phyloP scores from a whole-genome alignment of 2,329 filamentous ascomycete genomes.

The Scedosporium apiospermum region DNA sequence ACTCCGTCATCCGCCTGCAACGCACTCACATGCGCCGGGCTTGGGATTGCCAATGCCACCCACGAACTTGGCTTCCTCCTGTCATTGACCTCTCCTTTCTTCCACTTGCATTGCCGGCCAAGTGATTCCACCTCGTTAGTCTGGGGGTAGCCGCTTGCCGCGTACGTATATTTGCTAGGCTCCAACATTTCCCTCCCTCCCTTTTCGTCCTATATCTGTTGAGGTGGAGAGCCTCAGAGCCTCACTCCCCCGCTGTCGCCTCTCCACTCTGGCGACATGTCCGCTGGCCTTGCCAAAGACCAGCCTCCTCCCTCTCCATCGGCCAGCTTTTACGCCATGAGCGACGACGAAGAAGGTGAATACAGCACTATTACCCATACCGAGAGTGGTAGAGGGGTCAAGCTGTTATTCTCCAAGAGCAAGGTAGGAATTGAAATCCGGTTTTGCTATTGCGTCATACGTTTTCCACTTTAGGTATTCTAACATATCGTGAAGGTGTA shows the following conservation, averaged over 20 bases:
- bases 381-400: constrained; percentile 71
- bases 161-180: constrained; percentile 1
- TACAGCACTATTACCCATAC: constrained; percentile 89
- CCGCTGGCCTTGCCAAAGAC: constrained; percentile 9
- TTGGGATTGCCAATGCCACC: not conserved
- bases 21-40: not conserved
- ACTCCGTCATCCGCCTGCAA: constrained; percentile 3
- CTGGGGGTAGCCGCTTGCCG: not conserved
- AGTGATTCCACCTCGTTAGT: not conserved
- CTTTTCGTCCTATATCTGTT: constrained; percentile 1
- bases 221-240: not conserved
- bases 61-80: not conserved
- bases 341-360: constrained; percentile 89
- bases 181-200: not conserved
- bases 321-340: constrained; percentile 88
- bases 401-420: constrained; percentile 91
- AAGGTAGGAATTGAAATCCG: constrained; percentile 48
- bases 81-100: not conserved
- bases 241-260: not conserved
- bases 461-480: not conserved
- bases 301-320: constrained; percentile 57
- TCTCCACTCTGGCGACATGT: constrained; percentile 11
- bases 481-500: constrained; percentile 57
- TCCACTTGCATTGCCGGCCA: constrained; percentile 5
- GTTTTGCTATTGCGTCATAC: not conserved